A percentile compares a stretch with the other conserved stretches of the same genome.
Conservation (phyloP, 2,329 filamentous ascomycete species). For the Fusarium algeriense region DNA sequence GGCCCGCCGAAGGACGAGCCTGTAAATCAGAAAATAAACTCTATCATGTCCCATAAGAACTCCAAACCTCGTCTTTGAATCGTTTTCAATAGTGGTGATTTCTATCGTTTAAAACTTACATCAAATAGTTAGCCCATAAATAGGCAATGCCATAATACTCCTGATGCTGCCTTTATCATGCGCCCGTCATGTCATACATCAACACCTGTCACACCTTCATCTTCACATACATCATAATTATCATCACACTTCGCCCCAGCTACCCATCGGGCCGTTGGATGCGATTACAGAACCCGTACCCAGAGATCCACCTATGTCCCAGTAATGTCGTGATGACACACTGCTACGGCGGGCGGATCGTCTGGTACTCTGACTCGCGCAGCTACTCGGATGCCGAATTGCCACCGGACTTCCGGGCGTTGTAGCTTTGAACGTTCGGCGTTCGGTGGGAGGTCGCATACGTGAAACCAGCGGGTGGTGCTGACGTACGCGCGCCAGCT, state of each 20-base stretch:
- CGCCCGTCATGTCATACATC: slow-evolving; percentile 13
- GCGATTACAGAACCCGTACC: slow-evolving; percentile 80
- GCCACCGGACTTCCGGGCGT: slow-evolving; percentile 62
- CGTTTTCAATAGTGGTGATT: slow-evolving; percentile 26
- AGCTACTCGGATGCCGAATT: slow-evolving; percentile 72
- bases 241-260: slow-evolving; percentile 79
- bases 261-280: slow-evolving; percentile 75
- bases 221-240: slow-evolving; percentile 13
- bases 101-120: slow-evolving; percentile 34
- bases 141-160: slow-evolving; percentile 19
- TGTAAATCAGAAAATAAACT: slow-evolving; percentile 15
- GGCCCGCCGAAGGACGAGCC: slow-evolving; percentile 15
- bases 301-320: slow-evolving; percentile 87
- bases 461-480: slow-evolving; percentile 87
- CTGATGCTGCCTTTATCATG: slow-evolving; percentile 27
- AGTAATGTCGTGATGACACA: slow-evolving; percentile 85
- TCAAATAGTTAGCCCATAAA: slow-evolving; percentile 11
- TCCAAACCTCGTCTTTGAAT: slow-evolving; percentile 35
- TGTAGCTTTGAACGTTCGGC: slow-evolving; percentile 68
- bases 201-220: slow-evolving; percentile 18
- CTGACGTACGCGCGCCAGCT: slow-evolving; percentile 86
- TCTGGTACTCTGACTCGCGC: slow-evolving; percentile 88
- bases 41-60: slow-evolving; percentile 30
- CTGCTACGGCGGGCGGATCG: slow-evolving; percentile 76
- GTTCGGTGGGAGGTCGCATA: slow-evolving; percentile 60